Base-by-base conservation (phyloP, 108 stramenopile species). In the Skeletonema potamos region DNA sequence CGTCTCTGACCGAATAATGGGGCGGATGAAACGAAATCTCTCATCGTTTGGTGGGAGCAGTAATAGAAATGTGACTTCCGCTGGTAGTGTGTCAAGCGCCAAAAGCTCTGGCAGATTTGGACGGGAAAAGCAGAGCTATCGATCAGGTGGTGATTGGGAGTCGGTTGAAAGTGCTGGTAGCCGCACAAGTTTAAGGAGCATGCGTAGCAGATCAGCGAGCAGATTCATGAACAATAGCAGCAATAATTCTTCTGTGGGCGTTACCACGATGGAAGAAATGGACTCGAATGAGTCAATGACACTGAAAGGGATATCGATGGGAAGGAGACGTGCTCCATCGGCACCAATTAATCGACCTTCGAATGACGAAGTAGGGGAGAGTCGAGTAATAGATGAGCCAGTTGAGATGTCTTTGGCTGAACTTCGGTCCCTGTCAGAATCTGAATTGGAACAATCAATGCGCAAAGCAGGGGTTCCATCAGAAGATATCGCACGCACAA, bases 401-500 rank as follows among this genome's bases (percentile, higher is more conserved):
- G 56, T 66, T 46, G 77, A 78, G 43, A 66, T 66, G 57, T 78
- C 77, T n/a, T 51, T 72, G 9, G 56, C 58, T 4, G 69, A 78
- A 60, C 62, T 78, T 58, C 68, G 70, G 12, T 30, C 56, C 39
- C 71, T 78, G 77, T 37, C 58, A 32, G 60, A 61, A 43, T n/a
- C 28, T 1, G 63, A 78, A 44, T 59, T 78, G 30, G 51, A 57
- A 43, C 28, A 61, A 29, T 26, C 59, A 9, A 71, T 78, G 61
- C 58, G 27, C 12, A 37, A 67, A 26, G 77, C 70, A 37, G 77
- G 77, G 12, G 60, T 78, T 4, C 28, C 65, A 4, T 41, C 48
- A 12, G 76, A 65, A 29, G 70, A 70, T 28, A 60, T 70, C 11
- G 6, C 41, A 28, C n/a, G 37, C 0, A 26, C 69, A 17, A 26